Base-by-base conservation (phyloP, 176 grass and related monocot genomes). In the Leersia perrieri region DNA sequence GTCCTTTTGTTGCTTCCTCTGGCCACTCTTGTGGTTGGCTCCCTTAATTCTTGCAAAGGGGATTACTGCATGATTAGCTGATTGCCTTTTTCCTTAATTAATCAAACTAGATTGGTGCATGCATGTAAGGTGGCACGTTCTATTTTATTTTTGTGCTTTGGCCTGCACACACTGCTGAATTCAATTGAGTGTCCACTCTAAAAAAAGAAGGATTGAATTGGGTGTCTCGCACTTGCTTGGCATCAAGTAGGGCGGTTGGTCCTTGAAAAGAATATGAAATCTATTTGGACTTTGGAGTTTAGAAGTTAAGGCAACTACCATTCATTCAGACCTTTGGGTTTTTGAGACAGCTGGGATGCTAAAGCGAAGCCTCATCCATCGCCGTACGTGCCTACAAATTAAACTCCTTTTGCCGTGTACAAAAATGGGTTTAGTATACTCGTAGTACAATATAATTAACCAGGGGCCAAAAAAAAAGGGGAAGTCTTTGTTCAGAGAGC, bases 1-100 rank as follows among this genome's bases (percentile, higher is more conserved):
- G 26, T 1, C 41, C 10, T 66, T 35, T 65, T 38, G 83, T 64
- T 85, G 58, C 76, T 79, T 73, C 75, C 25, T 57, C 44, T 73
- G 58, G 60, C 12, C 20, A 15, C 23, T 42, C 40, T 73, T 72
- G 22, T 66, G 76, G 68, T 29, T 79, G 68, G 33, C 57, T 85
- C 83, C 76, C 75, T 73, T 80, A 36, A 86, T 53, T 41, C 68
- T 53, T 73, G 3, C 84, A 64, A 45, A 41, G 32, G 31, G 49
- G 74, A 76, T 57, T 41, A 31, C 18, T 40, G 53, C 72, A 73
- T 86, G 68, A 86, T 86, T 73, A 73, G 75, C 40, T 66, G 60
- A 25, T 58, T 58, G 53, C 53, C 20, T 25, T 58, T 57, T 25
- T 9, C n/a, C 16, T 30, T 9, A 44, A 72, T 72, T 64, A 60